Conservation (phyloP, 768 basidiomycete genomes). For the Boletus pseudo-olivaceus region DNA sequence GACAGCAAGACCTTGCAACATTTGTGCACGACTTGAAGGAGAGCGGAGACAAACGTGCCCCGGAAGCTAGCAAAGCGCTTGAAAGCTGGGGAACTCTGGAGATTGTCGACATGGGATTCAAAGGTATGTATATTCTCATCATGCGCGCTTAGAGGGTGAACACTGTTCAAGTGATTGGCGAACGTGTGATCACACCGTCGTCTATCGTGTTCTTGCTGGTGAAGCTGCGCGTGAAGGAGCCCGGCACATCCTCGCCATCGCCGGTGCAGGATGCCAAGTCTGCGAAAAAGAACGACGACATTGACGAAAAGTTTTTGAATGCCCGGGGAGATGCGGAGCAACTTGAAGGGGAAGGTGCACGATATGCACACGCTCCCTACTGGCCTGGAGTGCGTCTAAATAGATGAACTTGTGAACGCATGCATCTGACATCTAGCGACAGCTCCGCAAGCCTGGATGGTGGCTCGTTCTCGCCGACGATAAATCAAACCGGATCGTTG, state of each 20-base stretch:
- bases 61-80: slow-evolving; percentile 49
- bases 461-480: slow-evolving; percentile 89
- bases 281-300: slow-evolving; percentile 49
- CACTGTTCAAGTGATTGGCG: slow-evolving; percentile 71
- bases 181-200: slow-evolving; percentile 81
- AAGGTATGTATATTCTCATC: slow-evolving; percentile 50
- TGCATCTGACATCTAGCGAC: background rate
- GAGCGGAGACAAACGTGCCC: slow-evolving; percentile 14
- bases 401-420: background rate
- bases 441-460: slow-evolving; percentile 90
- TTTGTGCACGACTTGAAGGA: slow-evolving; percentile 19
- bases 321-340: slow-evolving; percentile 64
- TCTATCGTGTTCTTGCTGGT: slow-evolving; percentile 85
- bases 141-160: background rate
- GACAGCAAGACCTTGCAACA: slow-evolving; percentile 13
- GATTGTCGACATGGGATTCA: slow-evolving; percentile 78
- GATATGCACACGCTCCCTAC: slow-evolving; percentile 84
- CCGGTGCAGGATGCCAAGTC: slow-evolving; percentile 42
- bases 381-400: slow-evolving; percentile 75
- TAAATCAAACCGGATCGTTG: slow-evolving; percentile 79
- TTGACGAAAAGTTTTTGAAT: slow-evolving; percentile 68
- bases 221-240: slow-evolving; percentile 72
- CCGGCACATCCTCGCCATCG: slow-evolving; percentile 33
- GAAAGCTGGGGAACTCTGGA: slow-evolving; percentile 73
- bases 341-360: slow-evolving; percentile 41